These are phyloP conservation scores for Taiozyma sp. DNA, from an alignment of 1,139 yeast species.

Conservation along the genomic window DNA sequence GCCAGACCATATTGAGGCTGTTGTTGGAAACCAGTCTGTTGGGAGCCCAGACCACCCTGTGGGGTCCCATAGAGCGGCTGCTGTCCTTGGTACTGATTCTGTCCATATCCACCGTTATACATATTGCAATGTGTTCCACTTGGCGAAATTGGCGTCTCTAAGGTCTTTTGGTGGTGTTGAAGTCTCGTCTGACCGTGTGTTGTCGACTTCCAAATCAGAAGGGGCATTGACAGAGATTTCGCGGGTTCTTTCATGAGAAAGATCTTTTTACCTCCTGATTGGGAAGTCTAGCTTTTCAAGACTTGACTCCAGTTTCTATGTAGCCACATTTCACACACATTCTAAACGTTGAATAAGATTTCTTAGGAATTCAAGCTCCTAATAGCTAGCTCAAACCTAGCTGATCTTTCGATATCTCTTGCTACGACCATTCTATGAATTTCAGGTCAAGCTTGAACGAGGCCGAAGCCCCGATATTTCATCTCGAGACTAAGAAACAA, in stretches of 20 bases:
- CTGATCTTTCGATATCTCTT: no score
- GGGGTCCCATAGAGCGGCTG: conserved; percentile 2
- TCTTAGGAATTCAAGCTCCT: no score
- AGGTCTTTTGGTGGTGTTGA: neutral
- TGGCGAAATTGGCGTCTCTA: neutral
- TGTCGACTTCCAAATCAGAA: neutral
- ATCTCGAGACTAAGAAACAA: no score
- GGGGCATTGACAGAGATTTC: neutral
- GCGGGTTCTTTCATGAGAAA: neutral
- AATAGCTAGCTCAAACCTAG: no score
- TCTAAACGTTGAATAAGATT: no score
- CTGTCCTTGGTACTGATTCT: conserved; percentile 3
- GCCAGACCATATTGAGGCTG: conserved; percentile 2
- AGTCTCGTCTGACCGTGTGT: neutral
- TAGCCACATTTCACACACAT: no score
- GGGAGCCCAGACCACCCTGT: conserved; percentile 4
- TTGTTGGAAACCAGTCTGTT: conserved; percentile 8
- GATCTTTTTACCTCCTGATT: neutral
- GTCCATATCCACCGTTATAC: conserved; percentile 12
- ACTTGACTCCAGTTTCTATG: no score
- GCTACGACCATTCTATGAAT: no score
- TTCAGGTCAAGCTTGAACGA: no score
- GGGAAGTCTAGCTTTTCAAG: neutral
- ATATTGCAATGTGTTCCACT: neutral
- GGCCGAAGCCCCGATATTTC: no score